Evolutionary conservation across 305 asterid species (phyloP).

Genomic region (Fraxinus velutina): DNA sequence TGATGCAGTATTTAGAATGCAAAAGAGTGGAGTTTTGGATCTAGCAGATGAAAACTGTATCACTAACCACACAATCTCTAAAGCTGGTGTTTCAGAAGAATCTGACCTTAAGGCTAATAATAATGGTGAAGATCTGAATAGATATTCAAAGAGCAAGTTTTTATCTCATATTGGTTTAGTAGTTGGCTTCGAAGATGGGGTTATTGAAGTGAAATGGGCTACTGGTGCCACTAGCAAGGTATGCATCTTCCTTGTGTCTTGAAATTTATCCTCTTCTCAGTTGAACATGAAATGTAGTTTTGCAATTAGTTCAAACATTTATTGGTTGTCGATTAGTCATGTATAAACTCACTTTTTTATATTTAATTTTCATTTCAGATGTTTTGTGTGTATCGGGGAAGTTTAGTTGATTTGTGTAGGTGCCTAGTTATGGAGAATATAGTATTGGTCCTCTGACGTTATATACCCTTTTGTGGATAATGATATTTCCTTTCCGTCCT

Average conservation of each 20-base stretch:
- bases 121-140: constrained; percentile 25
- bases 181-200: constrained; percentile 51
- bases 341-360: not conserved
- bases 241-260: constrained; percentile 17
- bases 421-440: not conserved
- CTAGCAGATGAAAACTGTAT: constrained; percentile 21
- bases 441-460: not conserved
- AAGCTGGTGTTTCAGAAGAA: constrained; percentile 19
- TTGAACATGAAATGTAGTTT: not conserved
- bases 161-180: constrained; percentile 63
- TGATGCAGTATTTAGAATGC: constrained; percentile 54
- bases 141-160: constrained; percentile 25
- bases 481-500: not conserved
- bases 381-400: not conserved
- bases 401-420: not conserved
- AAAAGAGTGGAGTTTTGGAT: constrained; percentile 12
- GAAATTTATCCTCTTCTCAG: not conserved
- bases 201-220: constrained; percentile 83
- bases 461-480: not conserved
- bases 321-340: not conserved
- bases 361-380: not conserved
- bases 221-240: constrained; percentile 67
- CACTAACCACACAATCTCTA: constrained; percentile 10
- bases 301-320: not conserved
- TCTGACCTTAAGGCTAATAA: constrained; percentile 25